Base-by-base conservation (phyloP, 441 rosid species). In the Erysimum pusillum region DNA sequence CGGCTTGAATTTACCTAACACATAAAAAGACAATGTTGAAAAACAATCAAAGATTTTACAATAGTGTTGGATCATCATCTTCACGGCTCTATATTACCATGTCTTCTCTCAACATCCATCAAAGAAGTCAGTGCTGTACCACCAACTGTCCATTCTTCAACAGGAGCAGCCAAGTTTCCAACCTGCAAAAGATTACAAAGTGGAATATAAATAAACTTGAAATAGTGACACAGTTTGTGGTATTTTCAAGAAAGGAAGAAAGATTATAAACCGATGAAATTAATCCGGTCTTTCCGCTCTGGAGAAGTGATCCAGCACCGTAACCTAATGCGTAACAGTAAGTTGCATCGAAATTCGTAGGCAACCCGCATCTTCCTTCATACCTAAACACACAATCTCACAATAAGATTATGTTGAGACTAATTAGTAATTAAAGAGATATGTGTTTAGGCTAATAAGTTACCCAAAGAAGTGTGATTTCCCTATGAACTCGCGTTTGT, bases 91-190 rank as follows among this genome's bases (percentile, higher is more conserved):
- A 45, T 34, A 17, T 32, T 85, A 93, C 98, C 99, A 68, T 96
- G 99, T 85, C 99, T 91, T 87, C 99, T 93, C 86, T 96, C 99
- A 18, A 96, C 99, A 18, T 96, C 99, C 99, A 93, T 93, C 78
- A 96, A 76, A 6, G 97, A 67, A 68, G 99, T 96, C 36, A 96
- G 80, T 1, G 99, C 89, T 14, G 99, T 93, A 71, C 99, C 99
- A 76, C 94, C 78, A 51, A 84, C 99, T 0, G 94, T 93, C 99
- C 99, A 96, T 63, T 93, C 87, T 11, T 88, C 86, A 65, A 91
- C 91, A 15, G 94, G 87, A 22, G 97, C 97, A 66, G 80, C 83
- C 81, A 93, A 87, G 81, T 93, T 96, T 46, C 92, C 97, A 20
- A 93, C 97, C 99, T 96, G 85, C 51, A 66, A 58, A 46, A 25